A percentile compares a stretch with the other conserved stretches of the same genome.
Conservation (phyloP, 225 moss, liverwort and hornwort genomes). For the Pseudisothecium myosuroides region DNA sequence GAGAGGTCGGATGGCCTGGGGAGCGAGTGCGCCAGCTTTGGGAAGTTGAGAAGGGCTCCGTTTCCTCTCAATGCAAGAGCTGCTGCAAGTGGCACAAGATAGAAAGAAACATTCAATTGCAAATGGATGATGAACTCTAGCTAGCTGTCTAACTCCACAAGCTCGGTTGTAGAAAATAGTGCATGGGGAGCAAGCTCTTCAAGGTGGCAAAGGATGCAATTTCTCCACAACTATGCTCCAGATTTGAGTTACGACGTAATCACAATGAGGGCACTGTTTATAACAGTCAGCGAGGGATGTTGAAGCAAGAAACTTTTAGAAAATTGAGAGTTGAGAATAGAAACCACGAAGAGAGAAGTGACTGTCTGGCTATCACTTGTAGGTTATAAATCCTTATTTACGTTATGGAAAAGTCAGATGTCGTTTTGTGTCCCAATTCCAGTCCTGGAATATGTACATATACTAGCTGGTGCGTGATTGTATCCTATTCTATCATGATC, state of each 20-base stretch:
- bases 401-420: not conserved
- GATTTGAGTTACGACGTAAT: not conserved
- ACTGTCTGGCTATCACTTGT: not conserved
- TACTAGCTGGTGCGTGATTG: not conserved
- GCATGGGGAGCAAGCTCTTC: not conserved
- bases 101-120: not conserved
- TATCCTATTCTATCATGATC: not conserved
- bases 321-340: not conserved
- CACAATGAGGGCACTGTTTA: not conserved
- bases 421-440: not conserved
- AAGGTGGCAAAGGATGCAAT: not conserved
- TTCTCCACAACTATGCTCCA: not conserved
- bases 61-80: slow-evolving; percentile 38
- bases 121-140: not conserved
- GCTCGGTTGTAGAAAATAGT: not conserved
- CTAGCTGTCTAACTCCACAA: not conserved
- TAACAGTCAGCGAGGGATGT: not conserved
- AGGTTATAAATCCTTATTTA: not conserved
- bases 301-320: not conserved
- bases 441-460: not conserved
- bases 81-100: slow-evolving; percentile 7
- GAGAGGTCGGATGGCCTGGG: slow-evolving; percentile 26
- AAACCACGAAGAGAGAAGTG: not conserved
- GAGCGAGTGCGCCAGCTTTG: slow-evolving; percentile 27
- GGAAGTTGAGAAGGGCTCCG: slow-evolving; percentile 41